phyloP scores from a whole-genome alignment of 371 early-diverging fungal species.

The Apophysomyces variabilis region DNA sequence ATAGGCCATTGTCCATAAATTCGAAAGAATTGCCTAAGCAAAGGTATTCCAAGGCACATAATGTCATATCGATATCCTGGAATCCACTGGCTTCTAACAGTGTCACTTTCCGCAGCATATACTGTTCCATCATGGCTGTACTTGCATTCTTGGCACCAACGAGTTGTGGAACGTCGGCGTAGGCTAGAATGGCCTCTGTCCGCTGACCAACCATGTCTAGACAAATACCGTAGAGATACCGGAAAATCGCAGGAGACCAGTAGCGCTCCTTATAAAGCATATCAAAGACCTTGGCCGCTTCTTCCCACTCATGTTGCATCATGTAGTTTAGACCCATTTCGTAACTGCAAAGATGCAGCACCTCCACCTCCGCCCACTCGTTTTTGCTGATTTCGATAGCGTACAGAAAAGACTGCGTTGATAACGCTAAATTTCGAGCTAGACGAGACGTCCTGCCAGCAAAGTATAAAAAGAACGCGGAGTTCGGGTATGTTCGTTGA shows the following conservation, averaged over 20 bases:
- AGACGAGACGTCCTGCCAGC: conserved; percentile 63
- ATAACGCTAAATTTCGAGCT: conserved; percentile 50
- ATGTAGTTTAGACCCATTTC: conserved; percentile 65
- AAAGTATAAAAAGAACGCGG: conserved; percentile 68
- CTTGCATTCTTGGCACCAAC: conserved; percentile 50
- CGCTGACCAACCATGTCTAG: conserved; percentile 55
- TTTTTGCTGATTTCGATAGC: conserved; percentile 56
- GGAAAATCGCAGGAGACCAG: conserved; percentile 66
- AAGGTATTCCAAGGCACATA: conserved; percentile 63
- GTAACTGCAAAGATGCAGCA: conserved; percentile 56
- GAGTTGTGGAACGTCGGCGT: conserved; percentile 44
- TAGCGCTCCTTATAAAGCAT: conserved; percentile 58
- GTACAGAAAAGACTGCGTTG: conserved; percentile 53
- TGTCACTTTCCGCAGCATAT: conserved; percentile 59
- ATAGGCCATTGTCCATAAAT: conserved; percentile 51
- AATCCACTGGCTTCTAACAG: conserved; percentile 57
- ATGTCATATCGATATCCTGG: conserved; percentile 55
- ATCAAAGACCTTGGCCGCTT: conserved; percentile 57
- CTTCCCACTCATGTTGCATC: conserved; percentile 62
- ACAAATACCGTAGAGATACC: conserved; percentile 62
- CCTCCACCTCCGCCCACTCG: conserved; percentile 60
- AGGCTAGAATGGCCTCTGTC: conserved; percentile 56
- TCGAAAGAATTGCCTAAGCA: conserved; percentile 63
- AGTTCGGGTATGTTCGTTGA: conserved; percentile 60
- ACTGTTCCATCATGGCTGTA: conserved; percentile 58